Percentiles rank a stretch among this genome's conserved stretches.
phyloP scores from a whole-genome alignment of 2,329 filamentous ascomycete species.

The Teratosphaeria zuluensis region DNA sequence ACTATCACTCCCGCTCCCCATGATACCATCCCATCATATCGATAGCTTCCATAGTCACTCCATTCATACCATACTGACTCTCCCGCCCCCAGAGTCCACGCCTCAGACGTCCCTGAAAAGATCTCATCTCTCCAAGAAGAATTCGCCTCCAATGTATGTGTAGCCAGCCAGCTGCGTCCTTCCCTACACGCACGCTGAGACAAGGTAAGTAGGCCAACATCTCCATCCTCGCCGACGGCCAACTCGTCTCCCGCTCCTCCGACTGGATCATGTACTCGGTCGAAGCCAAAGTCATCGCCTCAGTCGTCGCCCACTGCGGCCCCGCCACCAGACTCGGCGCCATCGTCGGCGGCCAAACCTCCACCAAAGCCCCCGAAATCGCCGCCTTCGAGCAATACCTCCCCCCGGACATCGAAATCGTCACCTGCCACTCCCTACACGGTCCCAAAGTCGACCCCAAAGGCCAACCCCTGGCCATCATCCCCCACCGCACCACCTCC shows the following conservation, averaged over 20 bases:
- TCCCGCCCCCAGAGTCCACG: conserved; percentile 61
- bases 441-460: conserved; percentile 61
- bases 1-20: background rate
- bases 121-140: conserved; percentile 71
- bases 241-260: conserved; percentile 89
- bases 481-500: conserved; percentile 75
- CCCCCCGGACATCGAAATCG: conserved; percentile 78
- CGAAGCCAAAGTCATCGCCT: conserved; percentile 82
- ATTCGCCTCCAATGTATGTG: conserved; percentile 78
- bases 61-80: background rate
- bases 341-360: conserved; percentile 94
- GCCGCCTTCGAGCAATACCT: conserved; percentile 84
- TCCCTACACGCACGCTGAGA: conserved; percentile 30
- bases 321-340: conserved; percentile 92
- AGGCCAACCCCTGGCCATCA: conserved; percentile 85
- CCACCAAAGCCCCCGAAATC: conserved; percentile 95
- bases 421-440: conserved; percentile 94
- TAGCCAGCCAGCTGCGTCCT: conserved; percentile 26
- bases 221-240: conserved; percentile 85
- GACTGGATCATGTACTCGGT: conserved; percentile 99
- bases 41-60: background rate
- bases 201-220: conserved; percentile 57
- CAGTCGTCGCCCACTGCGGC: conserved; percentile 78
- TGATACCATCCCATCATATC: background rate
- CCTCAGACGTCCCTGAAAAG: conserved; percentile 86